Evolutionary conservation across 257 asterid species (phyloP).

Genomic region (Primulina eburnea): DNA sequence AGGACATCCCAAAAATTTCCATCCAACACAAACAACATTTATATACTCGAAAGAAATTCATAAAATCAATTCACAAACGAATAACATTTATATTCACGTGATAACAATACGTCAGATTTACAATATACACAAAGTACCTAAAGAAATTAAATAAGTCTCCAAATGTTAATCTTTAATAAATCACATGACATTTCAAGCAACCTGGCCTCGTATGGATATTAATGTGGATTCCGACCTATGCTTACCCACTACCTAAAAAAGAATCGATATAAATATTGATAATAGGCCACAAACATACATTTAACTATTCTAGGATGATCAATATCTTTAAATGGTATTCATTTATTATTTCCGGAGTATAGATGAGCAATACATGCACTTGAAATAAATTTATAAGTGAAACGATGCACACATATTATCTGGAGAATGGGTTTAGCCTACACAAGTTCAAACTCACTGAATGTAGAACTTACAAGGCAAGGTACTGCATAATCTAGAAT

Average conservation of each 20-base stretch:
- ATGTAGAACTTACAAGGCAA: background rate
- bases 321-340: background rate
- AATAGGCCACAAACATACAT: background rate
- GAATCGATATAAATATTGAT: background rate
- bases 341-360: no score
- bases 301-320: background rate
- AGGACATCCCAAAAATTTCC: no score
- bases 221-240: slow-evolving; percentile 19
- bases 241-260: slow-evolving; percentile 21
- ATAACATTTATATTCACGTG: slow-evolving; percentile 22
- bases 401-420: no score
- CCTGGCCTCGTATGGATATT: slow-evolving; percentile 23
- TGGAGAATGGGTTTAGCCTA: background rate
- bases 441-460: background rate
- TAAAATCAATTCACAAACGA: no score
- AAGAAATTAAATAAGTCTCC: background rate
- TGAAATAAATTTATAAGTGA: no score
- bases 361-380: background rate
- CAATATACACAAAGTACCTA: no score
- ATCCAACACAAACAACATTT: no score
- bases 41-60: no score
- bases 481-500: background rate
- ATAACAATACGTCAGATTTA: no score
- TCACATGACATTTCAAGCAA: no score
- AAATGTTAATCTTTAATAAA: slow-evolving; percentile 15